Base-by-base conservation (phyloP, 345 rosid species). In the Brassica incana region DNA sequence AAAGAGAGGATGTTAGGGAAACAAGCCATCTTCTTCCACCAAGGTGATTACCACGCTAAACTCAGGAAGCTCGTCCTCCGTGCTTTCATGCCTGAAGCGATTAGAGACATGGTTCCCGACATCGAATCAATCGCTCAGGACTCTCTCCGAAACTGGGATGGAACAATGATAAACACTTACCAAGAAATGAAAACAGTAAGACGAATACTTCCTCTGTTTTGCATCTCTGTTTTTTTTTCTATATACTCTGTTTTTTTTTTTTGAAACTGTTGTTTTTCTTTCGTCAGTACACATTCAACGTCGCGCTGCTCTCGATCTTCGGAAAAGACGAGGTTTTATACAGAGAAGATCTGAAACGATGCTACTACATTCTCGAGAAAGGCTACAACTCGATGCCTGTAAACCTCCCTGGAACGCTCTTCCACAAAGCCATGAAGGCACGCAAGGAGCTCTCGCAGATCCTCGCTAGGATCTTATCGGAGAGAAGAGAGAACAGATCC, bases 381-480 rank as follows among this genome's bases (percentile, higher is more conserved):
- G 99, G 97, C 0, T 95, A 95, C 89, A 95, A 95, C 77, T 95
- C 99, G 25, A 90, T 95, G 98, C 98, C 97, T 12, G 80, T 95
- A 4, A 90, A 92, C 71, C 85, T 95, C 10, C 98, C 99, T 0
- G 99, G 98, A 12, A 95, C 99, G 11, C 92, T 92, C 8, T 92
- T 92, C 86, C 54, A 91, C 91, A 88, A 89, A 80, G 78, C 99
- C 2, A 95, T 95, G 97, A 91, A 84, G 80, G 97, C 99, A 38
- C 90, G 99, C 23, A 90, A 87, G 15, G 92, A 93, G 72, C 85
- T 95, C 5, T 91, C 90, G 3, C 87, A 79, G 67, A 95, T 95
- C 81, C 61, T 95, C 35, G 89, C 91, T 1, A 88, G 73, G 82
- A 88, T 87, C 81, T 76, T 93, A 15, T 81, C 90, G 4, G 82